Evolutionary conservation across 331 rosid species (phyloP), one percentile per base, ranked within the genome.

Genomic region (Malus hybrid): DNA sequence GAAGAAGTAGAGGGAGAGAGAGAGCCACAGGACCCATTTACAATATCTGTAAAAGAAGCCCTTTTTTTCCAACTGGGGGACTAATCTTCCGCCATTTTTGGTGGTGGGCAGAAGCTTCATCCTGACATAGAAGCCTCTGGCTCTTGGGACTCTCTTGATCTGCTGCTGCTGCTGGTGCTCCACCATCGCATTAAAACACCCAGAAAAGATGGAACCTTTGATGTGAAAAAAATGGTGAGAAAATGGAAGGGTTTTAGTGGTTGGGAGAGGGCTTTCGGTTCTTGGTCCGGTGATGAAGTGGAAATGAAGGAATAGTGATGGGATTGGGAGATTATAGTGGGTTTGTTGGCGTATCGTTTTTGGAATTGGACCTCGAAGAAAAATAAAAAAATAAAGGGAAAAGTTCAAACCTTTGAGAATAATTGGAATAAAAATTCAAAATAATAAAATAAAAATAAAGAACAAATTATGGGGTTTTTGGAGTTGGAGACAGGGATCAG

Each of bases 21-120:
- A 90, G 33, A 92, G 73, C 94, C 98, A 95, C 18, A 95, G 91
- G 19, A 95, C 33, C 86, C 87, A 90, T 84, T 89, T 95, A 87
- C 83, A 90, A 73, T 91, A 85, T 60, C 64, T 80, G 71, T 71
- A 79, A 32, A 92, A 87, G 70, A 77, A 87, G 83, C 70, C 64
- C 59, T 86, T 86, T 36, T 54, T 71, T 16, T 92, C 93, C 73
- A 65, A 19, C 10, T 88, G 91, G 14, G 70, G 55, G 9, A 33
- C 69, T 8, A 39, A 6, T 66, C 97, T 84, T 14, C 29, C 19
- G 29, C 83, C 87, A 76, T 90, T 81, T 78, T 88, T 94, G 73
- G 39, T 13, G 62, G 73, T 24, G 44, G 73, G 84, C 6, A 82
- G 59, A 74, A 95, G 88, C 85, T 87, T 95, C 99, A 95, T 95